Percentiles rank a stretch among this genome's conserved stretches.
These are phyloP conservation scores for Myriosclerotinia curreyana DNA, from an alignment of 2,329 filamentous ascomycete genomes.

Conservation along the genomic window DNA sequence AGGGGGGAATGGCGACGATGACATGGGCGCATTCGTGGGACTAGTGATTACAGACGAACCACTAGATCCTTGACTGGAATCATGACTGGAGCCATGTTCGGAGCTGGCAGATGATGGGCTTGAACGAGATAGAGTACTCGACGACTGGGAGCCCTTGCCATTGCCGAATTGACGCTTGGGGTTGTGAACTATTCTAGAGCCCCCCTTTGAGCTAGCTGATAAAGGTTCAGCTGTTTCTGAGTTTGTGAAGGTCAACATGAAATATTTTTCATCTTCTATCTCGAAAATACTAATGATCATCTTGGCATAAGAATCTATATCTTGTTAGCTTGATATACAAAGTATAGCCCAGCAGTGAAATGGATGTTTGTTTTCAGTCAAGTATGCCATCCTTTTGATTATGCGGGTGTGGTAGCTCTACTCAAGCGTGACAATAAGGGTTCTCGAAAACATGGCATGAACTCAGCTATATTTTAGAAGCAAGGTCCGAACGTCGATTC, in stretches of 20 bases:
- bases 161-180: neutral
- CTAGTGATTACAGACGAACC: conserved; percentile 45
- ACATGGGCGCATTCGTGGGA: conserved; percentile 53
- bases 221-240: conserved; percentile 44
- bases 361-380: neutral
- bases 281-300: conserved; percentile 77
- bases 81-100: conserved; percentile 30
- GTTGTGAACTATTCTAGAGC: conserved; percentile 5
- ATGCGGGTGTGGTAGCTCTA: neutral
- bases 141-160: neutral
- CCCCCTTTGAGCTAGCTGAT: conserved; percentile 29
- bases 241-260: conserved; percentile 71
- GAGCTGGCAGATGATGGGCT: conserved; percentile 36
- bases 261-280: conserved; percentile 66
- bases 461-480: neutral
- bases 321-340: conserved; percentile 31
- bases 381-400: neutral
- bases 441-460: neutral
- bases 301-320: conserved; percentile 54
- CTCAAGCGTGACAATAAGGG: neutral
- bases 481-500: neutral
- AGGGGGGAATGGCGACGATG: conserved; percentile 61
- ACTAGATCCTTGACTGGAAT: conserved; percentile 31
- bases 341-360: neutral
- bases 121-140: conserved; percentile 26